These are phyloP conservation scores for Odonthalia washingtoniensis DNA, from an alignment of 31 red algal genomes.

Conservation along the genomic window DNA sequence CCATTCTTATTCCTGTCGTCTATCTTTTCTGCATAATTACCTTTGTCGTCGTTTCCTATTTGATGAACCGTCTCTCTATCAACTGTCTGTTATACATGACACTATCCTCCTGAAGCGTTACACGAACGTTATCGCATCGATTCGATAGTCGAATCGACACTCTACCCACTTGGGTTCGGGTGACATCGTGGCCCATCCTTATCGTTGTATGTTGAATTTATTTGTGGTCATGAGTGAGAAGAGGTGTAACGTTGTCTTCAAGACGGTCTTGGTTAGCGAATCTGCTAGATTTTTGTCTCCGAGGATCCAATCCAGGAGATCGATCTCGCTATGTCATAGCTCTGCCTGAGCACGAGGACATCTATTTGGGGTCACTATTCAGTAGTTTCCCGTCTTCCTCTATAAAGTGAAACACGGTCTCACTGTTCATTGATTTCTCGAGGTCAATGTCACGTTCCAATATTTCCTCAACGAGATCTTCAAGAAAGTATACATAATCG, in stretches of 20 bases:
- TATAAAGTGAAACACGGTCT: not conserved
- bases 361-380: too few species aligned
- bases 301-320: not conserved
- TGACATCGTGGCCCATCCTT: too few species aligned
- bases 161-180: too few species aligned
- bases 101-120: too few species aligned
- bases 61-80: too few species aligned
- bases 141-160: too few species aligned
- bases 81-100: too few species aligned
- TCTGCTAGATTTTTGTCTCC: not conserved
- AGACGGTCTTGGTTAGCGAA: not conserved
- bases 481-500: not conserved
- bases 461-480: not conserved
- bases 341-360: not conserved
- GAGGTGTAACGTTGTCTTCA: too few species aligned
- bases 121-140: too few species aligned
- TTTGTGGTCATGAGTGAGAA: too few species aligned
- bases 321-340: not conserved
- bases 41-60: not conserved
- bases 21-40: not conserved
- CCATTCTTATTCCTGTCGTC: too few species aligned
- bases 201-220: too few species aligned
- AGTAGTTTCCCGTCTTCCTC: not conserved
- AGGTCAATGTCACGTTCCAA: not conserved
- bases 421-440: not conserved